A percentile compares a stretch with the other conserved stretches of the same genome.
Conservation (phyloP, 495 filamentous ascomycete species). For the Cladorrhinum samala region DNA sequence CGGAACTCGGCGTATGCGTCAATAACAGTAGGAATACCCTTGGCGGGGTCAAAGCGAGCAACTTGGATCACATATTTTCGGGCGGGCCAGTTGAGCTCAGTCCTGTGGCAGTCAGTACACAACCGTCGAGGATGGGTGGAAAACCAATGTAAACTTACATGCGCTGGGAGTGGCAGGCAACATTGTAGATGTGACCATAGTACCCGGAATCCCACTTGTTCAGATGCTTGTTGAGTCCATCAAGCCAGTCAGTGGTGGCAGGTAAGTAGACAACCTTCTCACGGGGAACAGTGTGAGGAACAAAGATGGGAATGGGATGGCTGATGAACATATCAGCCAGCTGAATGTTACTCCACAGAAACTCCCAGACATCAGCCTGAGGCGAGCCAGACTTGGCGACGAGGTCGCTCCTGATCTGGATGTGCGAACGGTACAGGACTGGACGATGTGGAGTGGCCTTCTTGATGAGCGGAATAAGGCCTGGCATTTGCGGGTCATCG, state of each 20-base stretch:
- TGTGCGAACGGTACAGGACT: slow-evolving; percentile 76
- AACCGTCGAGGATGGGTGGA: background rate
- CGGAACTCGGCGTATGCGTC: slow-evolving; percentile 73
- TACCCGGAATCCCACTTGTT: slow-evolving; percentile 67
- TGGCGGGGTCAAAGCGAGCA: slow-evolving; percentile 80
- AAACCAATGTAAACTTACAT: slow-evolving; percentile 37
- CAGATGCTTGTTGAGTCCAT: slow-evolving; percentile 79
- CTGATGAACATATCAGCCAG: slow-evolving; percentile 74
- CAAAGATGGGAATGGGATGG: slow-evolving; percentile 73
- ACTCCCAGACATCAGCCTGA: slow-evolving; percentile 71
- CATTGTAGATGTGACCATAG: slow-evolving; percentile 71
- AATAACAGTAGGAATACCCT: slow-evolving; percentile 77
- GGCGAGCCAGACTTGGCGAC: slow-evolving; percentile 54
- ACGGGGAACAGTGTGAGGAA: slow-evolving; percentile 60
- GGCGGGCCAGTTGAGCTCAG: slow-evolving; percentile 59
- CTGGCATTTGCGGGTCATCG: slow-evolving; percentile 88
- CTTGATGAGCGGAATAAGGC: slow-evolving; percentile 72
- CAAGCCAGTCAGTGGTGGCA: slow-evolving; percentile 84
- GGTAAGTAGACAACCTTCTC: slow-evolving; percentile 72
- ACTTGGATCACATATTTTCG: slow-evolving; percentile 78
- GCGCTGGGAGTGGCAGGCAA: slow-evolving; percentile 51
- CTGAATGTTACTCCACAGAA: slow-evolving; percentile 67
- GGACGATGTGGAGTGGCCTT: slow-evolving; percentile 63
- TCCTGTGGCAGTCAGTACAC: slow-evolving; percentile 34
- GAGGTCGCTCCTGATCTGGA: slow-evolving; percentile 76